Percentiles rank a stretch among this genome's conserved stretches.
Conservation (phyloP, 192 early-diverging fungal species). For the Kickxella alabastrina region DNA sequence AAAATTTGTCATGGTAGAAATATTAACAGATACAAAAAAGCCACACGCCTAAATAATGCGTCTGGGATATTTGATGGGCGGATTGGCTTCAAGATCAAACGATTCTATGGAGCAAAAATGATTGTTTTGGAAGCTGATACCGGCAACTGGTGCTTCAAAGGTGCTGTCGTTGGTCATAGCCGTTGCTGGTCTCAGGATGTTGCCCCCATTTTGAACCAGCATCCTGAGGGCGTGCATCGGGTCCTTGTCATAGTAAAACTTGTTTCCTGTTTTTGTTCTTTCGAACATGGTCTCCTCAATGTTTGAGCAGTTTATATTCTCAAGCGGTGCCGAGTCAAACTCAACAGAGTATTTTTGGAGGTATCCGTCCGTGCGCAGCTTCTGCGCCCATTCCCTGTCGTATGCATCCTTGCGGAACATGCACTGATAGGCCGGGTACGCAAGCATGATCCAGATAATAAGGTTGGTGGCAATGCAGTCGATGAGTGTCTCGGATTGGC, state of each 20-base stretch:
- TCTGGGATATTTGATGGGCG: neutral
- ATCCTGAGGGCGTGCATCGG: conserved; percentile 15
- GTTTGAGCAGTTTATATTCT: conserved; percentile 10
- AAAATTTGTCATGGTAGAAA: neutral
- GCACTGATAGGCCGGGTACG: conserved; percentile 17
- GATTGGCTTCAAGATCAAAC: conserved; percentile 3
- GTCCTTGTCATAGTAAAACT: conserved; percentile 7
- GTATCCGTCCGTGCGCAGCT: conserved; percentile 19
- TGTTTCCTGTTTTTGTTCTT: conserved; percentile 6
- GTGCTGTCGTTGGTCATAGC: neutral
- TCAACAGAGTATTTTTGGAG: conserved; percentile 12
- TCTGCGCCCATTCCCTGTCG: conserved; percentile 20
- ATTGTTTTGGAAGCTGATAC: conserved; percentile 4
- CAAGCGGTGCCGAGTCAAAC: neutral
- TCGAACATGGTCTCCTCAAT: conserved; percentile 7
- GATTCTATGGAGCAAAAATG: conserved; percentile 4
- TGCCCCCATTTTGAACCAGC: conserved; percentile 11
- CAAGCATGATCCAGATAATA: conserved; percentile 25
- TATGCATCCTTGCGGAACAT: conserved; percentile 14
- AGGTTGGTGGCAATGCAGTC: conserved; percentile 6
- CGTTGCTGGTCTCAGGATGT: neutral
- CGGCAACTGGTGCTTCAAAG: conserved; percentile 3
- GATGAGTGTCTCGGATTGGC: conserved; percentile 13
- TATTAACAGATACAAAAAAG: neutral
- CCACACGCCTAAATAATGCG: conserved; percentile 14